Evolutionary conservation across 139 green algal species (phyloP), one percentile per base, ranked within the genome.

Genomic region (Coelastrella sp.): DNA sequence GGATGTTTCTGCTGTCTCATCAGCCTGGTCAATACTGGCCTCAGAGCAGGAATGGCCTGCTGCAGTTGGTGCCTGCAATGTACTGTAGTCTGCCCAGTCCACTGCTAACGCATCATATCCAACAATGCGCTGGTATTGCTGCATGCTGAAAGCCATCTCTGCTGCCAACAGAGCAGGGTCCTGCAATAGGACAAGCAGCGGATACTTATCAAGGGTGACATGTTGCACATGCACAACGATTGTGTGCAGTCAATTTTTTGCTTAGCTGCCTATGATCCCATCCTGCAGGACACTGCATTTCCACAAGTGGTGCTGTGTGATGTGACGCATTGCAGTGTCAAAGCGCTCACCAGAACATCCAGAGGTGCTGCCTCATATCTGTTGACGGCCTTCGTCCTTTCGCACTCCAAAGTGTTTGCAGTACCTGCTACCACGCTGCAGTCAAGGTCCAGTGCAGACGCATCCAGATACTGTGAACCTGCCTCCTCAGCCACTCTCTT

Each of bases 301-400:
- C 35, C 35, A 49, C 35, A 49, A 49, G 35, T 49, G 35, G 35
- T 49, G 35, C 35, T 49, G 35, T 49, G 35, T 49, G 35, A 49
- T 78, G 72, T 8, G 1, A n/a, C 27, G 12, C 20, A 24, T n/a
- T 22, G 19, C 20, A 78, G 8, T 24, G 12, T 78, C 19, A 6
- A 8, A 49, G 72, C 72, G 10, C 8, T 17, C 72, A 49, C 19
- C 72, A 7, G 7, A 8, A 11, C 24, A 22, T 5, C 0, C 22
- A 22, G 17, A 80, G 25, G 25, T 80, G 74, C 17, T 10, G 68
- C 27, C 63, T 87, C 82, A 63, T 87, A 87, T 63, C 27, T 87
- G 63, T 87, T 87, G 15, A 60, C 82, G 6, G 63, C 82, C 63
- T 24, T 87, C 24, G 60, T 87, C 57, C 82, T 66, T 35, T 78